Base-by-base conservation (phyloP, 2,329 filamentous ascomycete genomes). In the Sporothrix phasma region DNA sequence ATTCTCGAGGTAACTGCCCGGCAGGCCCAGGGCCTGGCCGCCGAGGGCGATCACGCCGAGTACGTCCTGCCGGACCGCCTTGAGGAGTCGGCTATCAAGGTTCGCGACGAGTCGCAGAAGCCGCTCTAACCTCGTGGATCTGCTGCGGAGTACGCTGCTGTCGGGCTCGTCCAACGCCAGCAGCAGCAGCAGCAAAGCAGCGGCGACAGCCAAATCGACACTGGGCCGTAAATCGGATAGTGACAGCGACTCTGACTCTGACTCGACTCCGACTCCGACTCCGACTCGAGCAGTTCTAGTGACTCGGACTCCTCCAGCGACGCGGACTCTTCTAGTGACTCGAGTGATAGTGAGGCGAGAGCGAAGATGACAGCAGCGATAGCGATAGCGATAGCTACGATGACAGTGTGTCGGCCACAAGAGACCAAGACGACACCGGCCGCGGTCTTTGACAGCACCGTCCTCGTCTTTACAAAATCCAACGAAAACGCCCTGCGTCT, bases 401-500 rank as follows among this genome's bases (percentile, higher is more conserved):
- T 5, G 19, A 8, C 26, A 7, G 31, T 2, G 19, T 22, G 39
- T 61, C 19, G 7, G 13, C 15, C 24, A 41, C n/a, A n/a, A n/a
- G n/a, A 51, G 11, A 3, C 31, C 24, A 53, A 49, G 8, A 39
- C 29, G 19, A 51, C n/a, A 6, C n/a, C 45, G 10, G 1, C 15
- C 22, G 4, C 26, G 3, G 24, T 60, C 37, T 72, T 76, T 67
- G 69, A 73, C 19, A 76, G 79, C 34, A 77, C 77, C 3, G 84
- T 88, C 11, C 81, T 97, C 41, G 86, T 97, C 68, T 97, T 97
- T 73, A 92, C 92, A 54, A 91, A 91, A 70, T 95, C 90, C 64
- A 96, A 93, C 72, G 92, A 96, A 73, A 85, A 88, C 19, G 90
- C 93, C 1, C 82, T 89, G n/a, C 88, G 94, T 65, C 82, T 97